Conservation (phyloP, 148 eudicot species). For the Mesembryanthemum crystallinum region DNA sequence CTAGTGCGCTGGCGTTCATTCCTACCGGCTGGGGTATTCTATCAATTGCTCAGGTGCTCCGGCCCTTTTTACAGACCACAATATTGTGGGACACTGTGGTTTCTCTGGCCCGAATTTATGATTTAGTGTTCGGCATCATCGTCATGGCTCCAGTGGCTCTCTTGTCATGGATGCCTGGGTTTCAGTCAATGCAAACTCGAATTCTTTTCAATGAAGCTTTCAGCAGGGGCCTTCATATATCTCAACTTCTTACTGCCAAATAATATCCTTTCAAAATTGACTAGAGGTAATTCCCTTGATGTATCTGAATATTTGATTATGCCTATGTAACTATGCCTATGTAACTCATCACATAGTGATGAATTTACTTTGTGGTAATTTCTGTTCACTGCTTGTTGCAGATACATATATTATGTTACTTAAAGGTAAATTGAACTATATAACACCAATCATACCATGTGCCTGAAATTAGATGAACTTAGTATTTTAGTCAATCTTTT, state of each 20-base stretch:
- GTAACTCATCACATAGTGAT: too few relatives aligned
- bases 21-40: constrained; percentile 95
- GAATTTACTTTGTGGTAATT: too few relatives aligned
- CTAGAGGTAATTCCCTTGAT: constrained; percentile 35
- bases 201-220: constrained; percentile 90
- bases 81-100: constrained; percentile 81
- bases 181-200: constrained; percentile 91
- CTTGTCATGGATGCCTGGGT: constrained; percentile 94
- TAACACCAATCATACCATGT: too few relatives aligned
- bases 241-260: constrained; percentile 75
- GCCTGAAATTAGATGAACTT: too few relatives aligned
- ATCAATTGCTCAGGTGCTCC: constrained; percentile 76
- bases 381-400: too few relatives aligned
- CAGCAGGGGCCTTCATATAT: constrained; percentile 89
- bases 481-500: too few relatives aligned
- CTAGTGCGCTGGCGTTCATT: constrained; percentile 75
- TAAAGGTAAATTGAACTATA: too few relatives aligned
- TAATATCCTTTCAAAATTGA: constrained; percentile 30
- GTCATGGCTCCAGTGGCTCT: constrained; percentile 85
- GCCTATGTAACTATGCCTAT: too few relatives aligned
- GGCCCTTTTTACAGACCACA: constrained; percentile 76
- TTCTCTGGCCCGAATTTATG: constrained; percentile 83
- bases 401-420: not conserved
- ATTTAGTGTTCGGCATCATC: constrained; percentile 70
- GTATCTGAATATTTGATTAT: not conserved